Conservation (phyloP, 495 filamentous ascomycete species). For the Penicillium maclennaniae region DNA sequence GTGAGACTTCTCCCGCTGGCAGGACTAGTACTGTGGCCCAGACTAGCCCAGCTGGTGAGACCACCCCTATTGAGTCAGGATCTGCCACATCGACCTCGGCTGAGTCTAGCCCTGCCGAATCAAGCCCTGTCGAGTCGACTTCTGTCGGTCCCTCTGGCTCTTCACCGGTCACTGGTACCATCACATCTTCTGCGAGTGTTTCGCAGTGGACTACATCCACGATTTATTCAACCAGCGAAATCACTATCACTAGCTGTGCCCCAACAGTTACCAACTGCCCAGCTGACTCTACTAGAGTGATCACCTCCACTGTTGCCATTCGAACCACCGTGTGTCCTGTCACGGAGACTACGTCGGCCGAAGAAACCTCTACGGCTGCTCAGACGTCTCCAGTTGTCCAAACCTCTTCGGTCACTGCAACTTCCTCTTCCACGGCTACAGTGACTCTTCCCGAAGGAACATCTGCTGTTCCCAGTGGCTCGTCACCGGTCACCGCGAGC, state of each 20-base stretch:
- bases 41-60: neutral
- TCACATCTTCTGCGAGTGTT: conserved; percentile 4
- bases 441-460: neutral
- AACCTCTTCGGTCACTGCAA: neutral
- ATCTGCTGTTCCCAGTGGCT: neutral
- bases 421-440: neutral
- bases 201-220: conserved; percentile 52
- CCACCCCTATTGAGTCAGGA: neutral
- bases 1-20: neutral
- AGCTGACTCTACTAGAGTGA: conserved; percentile 45
- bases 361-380: conserved; percentile 8
- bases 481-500: neutral
- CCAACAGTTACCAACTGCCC: conserved; percentile 59
- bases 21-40: neutral
- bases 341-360: conserved; percentile 24
- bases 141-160: neutral
- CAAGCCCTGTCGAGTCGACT: neutral
- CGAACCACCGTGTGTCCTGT: conserved; percentile 60
- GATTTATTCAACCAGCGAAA: conserved; percentile 53
- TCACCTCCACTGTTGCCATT: conserved; percentile 53
- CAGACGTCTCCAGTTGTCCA: conserved; percentile 7
- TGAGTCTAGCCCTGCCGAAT: neutral
- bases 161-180: neutral
- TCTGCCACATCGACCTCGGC: neutral
- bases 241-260: conserved; percentile 56